Conservation (phyloP, 257 asterid genomes). For the Ehretia macrophylla region DNA sequence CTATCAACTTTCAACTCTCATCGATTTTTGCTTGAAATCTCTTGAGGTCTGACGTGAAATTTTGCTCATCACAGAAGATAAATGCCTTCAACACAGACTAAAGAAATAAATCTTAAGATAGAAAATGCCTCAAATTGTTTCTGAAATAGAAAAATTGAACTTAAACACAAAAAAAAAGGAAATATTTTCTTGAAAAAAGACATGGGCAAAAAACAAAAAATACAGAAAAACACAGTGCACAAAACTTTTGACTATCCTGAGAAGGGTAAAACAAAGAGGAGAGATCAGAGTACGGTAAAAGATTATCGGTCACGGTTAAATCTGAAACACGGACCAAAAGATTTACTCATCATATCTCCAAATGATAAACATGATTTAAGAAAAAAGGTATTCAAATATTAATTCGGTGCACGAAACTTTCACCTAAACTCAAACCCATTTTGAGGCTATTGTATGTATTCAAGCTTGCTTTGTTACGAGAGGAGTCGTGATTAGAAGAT, state of each 20-base stretch:
- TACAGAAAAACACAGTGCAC: not conserved
- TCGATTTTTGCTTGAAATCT: constrained; percentile 3
- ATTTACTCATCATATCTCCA: constrained; percentile 9
- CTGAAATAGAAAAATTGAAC: too few relatives aligned
- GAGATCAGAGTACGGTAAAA: constrained; percentile 15
- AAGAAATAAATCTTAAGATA: too few relatives aligned
- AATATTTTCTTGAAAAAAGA: too few relatives aligned
- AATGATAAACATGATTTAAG: too few relatives aligned
- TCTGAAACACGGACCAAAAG: constrained; percentile 22
- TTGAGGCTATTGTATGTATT: too few relatives aligned
- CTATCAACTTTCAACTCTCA: constrained; percentile 7
- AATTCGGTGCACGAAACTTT: too few relatives aligned
- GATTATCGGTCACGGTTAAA: constrained; percentile 14
- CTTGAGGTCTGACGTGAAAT: not conserved
- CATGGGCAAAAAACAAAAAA: too few relatives aligned
- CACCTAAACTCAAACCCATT: too few relatives aligned
- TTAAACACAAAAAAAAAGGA: not conserved
- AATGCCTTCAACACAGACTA: not conserved
- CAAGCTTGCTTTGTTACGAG: too few relatives aligned
- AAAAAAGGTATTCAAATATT: too few relatives aligned
- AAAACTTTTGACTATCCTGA: not conserved
- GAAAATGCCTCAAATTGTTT: too few relatives aligned
- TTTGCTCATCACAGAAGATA: not conserved
- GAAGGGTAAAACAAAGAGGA: not conserved
- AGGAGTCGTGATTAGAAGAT: too few relatives aligned